These are phyloP conservation scores for Periconia digitata DNA, from an alignment of 2,329 filamentous ascomycete genomes.

Conservation along the genomic window DNA sequence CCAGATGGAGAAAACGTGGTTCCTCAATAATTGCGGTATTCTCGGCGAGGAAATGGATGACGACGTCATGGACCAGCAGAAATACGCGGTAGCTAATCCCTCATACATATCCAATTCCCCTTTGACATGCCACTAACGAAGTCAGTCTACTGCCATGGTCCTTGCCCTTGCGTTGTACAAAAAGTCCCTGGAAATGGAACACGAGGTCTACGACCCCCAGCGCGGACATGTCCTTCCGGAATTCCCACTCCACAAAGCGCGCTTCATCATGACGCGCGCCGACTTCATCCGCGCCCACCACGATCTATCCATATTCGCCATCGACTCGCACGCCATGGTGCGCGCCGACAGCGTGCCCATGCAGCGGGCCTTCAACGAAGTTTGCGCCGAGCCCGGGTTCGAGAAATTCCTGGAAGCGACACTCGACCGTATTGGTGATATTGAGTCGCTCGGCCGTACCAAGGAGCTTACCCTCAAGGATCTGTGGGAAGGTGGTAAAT, in stretches of 20 bases:
- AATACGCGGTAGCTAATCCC: slow-evolving; percentile 72
- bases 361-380: slow-evolving; percentile 86
- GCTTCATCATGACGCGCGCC: slow-evolving; percentile 87
- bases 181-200: slow-evolving; percentile 62
- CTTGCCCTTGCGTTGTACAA: slow-evolving; percentile 90
- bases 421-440: slow-evolving; percentile 81
- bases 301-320: slow-evolving; percentile 92
- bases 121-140: slow-evolving; percentile 5
- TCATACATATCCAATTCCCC: background rate
- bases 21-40: slow-evolving; percentile 76
- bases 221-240: slow-evolving; percentile 76
- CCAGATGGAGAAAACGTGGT: slow-evolving; percentile 73
- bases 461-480: slow-evolving; percentile 95
- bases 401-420: slow-evolving; percentile 80
- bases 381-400: slow-evolving; percentile 77
- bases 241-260: slow-evolving; percentile 51
- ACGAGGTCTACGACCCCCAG: slow-evolving; percentile 62
- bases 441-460: slow-evolving; percentile 91
- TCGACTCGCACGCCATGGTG: slow-evolving; percentile 83
- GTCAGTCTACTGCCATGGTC: slow-evolving; percentile 84
- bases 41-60: slow-evolving; percentile 82
- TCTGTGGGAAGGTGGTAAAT: slow-evolving; percentile 80
- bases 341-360: slow-evolving; percentile 94
- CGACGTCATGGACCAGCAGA: slow-evolving; percentile 97
- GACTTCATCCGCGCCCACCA: slow-evolving; percentile 95